These are phyloP conservation scores for Tulasnella sp. DNA, from an alignment of 768 basidiomycete genomes.

Conservation along the genomic window DNA sequence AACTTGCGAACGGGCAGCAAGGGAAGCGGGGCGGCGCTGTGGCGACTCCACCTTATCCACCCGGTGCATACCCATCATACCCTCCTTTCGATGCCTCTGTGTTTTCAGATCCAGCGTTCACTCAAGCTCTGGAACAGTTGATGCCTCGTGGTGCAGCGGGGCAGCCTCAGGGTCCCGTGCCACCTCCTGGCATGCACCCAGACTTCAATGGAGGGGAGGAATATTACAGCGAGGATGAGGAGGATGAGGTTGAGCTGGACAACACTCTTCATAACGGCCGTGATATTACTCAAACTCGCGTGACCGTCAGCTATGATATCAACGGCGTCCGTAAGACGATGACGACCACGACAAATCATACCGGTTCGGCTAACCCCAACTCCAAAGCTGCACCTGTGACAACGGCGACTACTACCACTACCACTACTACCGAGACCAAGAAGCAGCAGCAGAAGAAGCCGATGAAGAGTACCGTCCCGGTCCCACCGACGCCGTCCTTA, in stretches of 20 bases:
- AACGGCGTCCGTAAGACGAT: slow-evolving; percentile 18
- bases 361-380: slow-evolving; percentile 16
- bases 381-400: slow-evolving; percentile 33
- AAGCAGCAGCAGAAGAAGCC: slow-evolving; percentile 24
- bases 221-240: slow-evolving; percentile 43
- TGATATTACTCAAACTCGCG: slow-evolving; percentile 12
- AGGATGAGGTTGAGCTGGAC: slow-evolving; percentile 32
- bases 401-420: slow-evolving; percentile 28
- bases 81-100: slow-evolving; percentile 47
- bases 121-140: slow-evolving; percentile 44
- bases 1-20: slow-evolving; percentile 32
- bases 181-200: slow-evolving; percentile 24
- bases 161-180: not conserved
- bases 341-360: slow-evolving; percentile 6
- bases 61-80: slow-evolving; percentile 29
- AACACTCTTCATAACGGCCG: slow-evolving; percentile 17
- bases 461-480: slow-evolving; percentile 27
- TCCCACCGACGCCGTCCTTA: slow-evolving; percentile 22
- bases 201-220: slow-evolving; percentile 33
- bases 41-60: slow-evolving; percentile 28
- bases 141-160: slow-evolving; percentile 28
- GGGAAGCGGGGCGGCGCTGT: slow-evolving; percentile 37
- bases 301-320: slow-evolving; percentile 20
- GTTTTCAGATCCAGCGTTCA: slow-evolving; percentile 48
- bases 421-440: slow-evolving; percentile 26